Conservation (phyloP, 2,329 filamentous ascomycete genomes). For the Leptographium procerum region DNA sequence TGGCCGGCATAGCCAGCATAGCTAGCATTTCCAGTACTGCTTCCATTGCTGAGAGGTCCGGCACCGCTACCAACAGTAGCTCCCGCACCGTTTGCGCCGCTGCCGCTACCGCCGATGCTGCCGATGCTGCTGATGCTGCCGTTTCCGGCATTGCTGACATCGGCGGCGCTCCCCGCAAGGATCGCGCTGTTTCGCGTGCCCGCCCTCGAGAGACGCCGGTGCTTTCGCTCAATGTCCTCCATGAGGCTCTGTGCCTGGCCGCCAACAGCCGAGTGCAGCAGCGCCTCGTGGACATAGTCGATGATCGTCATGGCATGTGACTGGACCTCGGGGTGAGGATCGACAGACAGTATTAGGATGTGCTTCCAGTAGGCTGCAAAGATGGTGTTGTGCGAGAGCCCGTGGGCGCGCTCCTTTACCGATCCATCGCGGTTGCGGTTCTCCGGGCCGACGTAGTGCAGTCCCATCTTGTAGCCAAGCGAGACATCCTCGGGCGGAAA, state of each 20-base stretch:
- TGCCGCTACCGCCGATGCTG: neutral
- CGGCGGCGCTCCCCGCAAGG: neutral
- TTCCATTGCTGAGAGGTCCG: neutral
- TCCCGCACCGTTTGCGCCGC: neutral
- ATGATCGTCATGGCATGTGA: constrained; percentile 74
- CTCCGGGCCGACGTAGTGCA: constrained; percentile 48
- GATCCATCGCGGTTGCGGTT: constrained; percentile 45
- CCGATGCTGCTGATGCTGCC: neutral
- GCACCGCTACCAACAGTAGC: neutral
- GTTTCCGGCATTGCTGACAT: neutral
- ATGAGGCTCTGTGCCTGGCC: constrained; percentile 59
- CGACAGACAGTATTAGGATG: constrained; percentile 77
- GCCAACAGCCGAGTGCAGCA: constrained; percentile 68
- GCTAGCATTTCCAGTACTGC: constrained; percentile 12
- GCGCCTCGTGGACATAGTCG: constrained; percentile 68
- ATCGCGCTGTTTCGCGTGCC: neutral
- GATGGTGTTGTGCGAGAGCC: constrained; percentile 73
- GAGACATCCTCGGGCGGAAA: constrained; percentile 38
- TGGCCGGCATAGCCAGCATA: no score
- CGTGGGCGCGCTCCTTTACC: constrained; percentile 44
- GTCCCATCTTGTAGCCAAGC: constrained; percentile 47
- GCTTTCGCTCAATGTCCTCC: constrained; percentile 54
- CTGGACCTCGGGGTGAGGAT: constrained; percentile 89
- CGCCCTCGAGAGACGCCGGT: constrained; percentile 30
- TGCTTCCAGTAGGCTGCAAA: constrained; percentile 95